Evolutionary conservation across 2,329 filamentous ascomycete genomes (phyloP), one percentile per base, ranked within the genome.

Genomic region (Kalmusia sp.): DNA sequence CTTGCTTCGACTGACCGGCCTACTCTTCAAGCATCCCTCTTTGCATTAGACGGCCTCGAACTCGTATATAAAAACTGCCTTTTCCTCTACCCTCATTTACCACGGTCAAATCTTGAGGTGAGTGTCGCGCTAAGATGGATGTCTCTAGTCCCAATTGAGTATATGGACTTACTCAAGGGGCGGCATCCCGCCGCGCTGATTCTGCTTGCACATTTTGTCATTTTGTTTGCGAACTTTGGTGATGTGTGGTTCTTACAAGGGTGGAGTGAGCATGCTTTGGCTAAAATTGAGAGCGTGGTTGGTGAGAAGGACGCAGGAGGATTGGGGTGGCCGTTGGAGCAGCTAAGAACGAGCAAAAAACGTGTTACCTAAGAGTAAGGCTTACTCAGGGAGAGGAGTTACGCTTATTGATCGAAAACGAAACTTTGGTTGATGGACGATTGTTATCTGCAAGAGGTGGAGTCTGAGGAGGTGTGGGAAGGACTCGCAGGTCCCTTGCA

Each of bases 171-270:
- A 7, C 41, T 46, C 19, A 39, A 52, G 27, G 19, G 31, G 21
- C 35, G 40, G 11, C 14, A 41, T 14, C 8, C 49, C 9, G 31
- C 11, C 34, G 41, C 49, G 7, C 30, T 52, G 41, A 15, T 52
- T 6, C 27, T 52, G 33, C 37, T 52, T 11, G 49, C 49, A 11
- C 41, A 52, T 39, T 52, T 52, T n/a, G 22, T 45, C 9, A 30
- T 34, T 2, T 25, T 50, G 8, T 50, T 50, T 14, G 38, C 19
- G n/a, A 27, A 15, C 6, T 50, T 41, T 14, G 38, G 14, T 6
- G 38, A 50, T 30, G 47, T 35, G 9, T 50, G 47, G 47, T 50
- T 50, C 14, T 19, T 50, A 2, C 37, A 50, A 21, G 47, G 47
- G 4, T 50, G 47, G 47, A 39, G 47, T 21, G 47, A 50, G 4